Conservation (phyloP, 2,329 filamentous ascomycete genomes). For the Monosporascus sp. region DNA sequence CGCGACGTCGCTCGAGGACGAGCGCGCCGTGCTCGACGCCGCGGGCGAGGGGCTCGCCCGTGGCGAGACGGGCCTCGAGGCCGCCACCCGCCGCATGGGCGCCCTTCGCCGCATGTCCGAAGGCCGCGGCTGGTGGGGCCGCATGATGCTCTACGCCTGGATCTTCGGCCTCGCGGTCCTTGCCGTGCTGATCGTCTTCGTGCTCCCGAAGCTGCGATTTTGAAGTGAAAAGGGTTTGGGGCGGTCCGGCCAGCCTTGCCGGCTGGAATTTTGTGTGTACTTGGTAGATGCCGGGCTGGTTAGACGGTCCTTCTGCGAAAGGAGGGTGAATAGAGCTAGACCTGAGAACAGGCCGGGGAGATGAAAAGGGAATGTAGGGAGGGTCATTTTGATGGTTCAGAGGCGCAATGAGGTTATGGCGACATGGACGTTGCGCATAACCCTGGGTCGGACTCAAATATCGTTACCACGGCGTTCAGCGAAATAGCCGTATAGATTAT, state of each 20-base stretch:
- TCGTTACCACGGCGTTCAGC: too few species aligned
- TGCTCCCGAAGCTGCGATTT: slow-evolving; percentile 83
- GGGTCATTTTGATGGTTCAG: background rate
- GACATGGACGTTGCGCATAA: background rate
- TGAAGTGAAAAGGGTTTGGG: slow-evolving; percentile 31
- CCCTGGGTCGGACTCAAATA: too few species aligned
- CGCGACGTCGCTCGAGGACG: slow-evolving; percentile 62
- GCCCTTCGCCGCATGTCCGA: slow-evolving; percentile 75
- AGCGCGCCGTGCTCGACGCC: slow-evolving; percentile 65
- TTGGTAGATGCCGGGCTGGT: too few species aligned
- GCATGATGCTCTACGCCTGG: slow-evolving; percentile 78
- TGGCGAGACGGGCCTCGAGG: slow-evolving; percentile 70
- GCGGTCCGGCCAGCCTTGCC: too few species aligned
- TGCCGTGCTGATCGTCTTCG: slow-evolving; percentile 74
- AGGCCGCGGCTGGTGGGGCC: slow-evolving; percentile 80
- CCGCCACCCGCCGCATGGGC: slow-evolving; percentile 72
- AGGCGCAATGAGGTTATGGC: background rate
- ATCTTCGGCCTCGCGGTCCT: slow-evolving; percentile 78
- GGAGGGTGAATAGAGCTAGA: background rate
- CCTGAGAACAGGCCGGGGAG: background rate
- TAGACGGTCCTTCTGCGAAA: background rate
- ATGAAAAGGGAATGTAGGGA: background rate
- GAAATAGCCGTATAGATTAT: too few species aligned
- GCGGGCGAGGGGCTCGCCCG: slow-evolving; percentile 72
- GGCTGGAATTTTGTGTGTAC: too few species aligned